Evolutionary conservation across 176 grass and related monocot species (phyloP).

Genomic region (Lolium multiflorum): DNA sequence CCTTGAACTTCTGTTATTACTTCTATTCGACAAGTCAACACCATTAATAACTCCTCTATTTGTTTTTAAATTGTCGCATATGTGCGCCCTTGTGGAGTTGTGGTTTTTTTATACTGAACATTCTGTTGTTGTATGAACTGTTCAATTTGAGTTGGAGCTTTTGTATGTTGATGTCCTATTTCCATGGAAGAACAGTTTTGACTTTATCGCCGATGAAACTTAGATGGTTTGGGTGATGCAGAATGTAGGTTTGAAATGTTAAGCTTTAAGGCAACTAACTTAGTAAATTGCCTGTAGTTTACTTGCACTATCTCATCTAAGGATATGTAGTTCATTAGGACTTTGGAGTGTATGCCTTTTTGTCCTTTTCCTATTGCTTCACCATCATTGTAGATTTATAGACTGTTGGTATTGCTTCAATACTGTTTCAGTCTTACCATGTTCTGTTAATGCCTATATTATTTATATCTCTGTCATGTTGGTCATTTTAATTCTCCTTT

Average conservation of each 20-base stretch:
- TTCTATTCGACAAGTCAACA: slow-evolving; percentile 4
- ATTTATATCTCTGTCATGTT: slow-evolving; percentile 28
- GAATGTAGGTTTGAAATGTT: background rate
- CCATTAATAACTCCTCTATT: background rate
- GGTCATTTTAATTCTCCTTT: slow-evolving; percentile 22
- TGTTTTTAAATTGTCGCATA: background rate
- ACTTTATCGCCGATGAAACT: background rate
- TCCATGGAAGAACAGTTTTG: slow-evolving; percentile 35
- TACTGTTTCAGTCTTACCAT: background rate
- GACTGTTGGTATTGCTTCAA: background rate
- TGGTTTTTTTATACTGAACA: background rate
- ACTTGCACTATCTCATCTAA: background rate
- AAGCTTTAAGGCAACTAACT: background rate
- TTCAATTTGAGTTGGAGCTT: slow-evolving; percentile 22
- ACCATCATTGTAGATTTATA: background rate
- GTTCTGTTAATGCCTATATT: background rate
- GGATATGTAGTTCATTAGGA: slow-evolving; percentile 9
- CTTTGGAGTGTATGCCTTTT: slow-evolving; percentile 9
- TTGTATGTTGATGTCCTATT: background rate
- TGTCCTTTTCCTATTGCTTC: slow-evolving; percentile 1
- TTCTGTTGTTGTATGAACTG: background rate
- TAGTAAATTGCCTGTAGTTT: background rate
- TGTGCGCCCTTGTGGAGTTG: background rate
- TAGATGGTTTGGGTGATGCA: background rate
- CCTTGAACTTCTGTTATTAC: slow-evolving; percentile 14